phyloP scores from a whole-genome alignment of 2,329 filamentous ascomycete species.

The Didymella sp. region DNA sequence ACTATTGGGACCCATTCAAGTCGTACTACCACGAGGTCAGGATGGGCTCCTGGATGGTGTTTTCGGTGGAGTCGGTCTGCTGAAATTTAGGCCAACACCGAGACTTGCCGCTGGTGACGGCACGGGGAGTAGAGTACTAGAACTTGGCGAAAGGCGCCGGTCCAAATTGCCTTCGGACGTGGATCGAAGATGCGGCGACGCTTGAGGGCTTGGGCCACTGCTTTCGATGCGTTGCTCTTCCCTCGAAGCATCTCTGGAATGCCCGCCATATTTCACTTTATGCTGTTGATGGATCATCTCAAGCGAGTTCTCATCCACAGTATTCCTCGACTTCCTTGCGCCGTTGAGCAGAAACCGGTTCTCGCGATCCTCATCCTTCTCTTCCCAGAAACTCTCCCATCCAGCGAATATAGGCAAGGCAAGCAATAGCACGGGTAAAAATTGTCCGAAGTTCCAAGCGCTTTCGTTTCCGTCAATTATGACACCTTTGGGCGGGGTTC shows the following conservation, averaged over 20 bases:
- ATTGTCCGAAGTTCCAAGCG: constrained; percentile 43
- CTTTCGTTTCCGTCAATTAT: constrained; percentile 32
- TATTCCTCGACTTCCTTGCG: constrained; percentile 18
- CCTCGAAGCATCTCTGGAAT: constrained; percentile 20
- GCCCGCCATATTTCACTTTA: background rate
- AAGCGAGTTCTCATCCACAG: constrained; percentile 9
- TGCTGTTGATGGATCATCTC: constrained; percentile 1
- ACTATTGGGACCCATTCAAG: background rate
- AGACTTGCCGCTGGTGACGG: constrained; percentile 18
- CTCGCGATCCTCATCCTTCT: constrained; percentile 35
- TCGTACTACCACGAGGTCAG: constrained; percentile 1
- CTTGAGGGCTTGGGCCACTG: constrained; percentile 10
- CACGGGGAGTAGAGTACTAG: constrained; percentile 10
- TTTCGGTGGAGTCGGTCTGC: constrained; percentile 9
- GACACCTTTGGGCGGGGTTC: constrained; percentile 25
- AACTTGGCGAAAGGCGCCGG: background rate
- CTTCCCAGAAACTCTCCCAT: constrained; percentile 42
- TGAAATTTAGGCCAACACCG: constrained; percentile 8
- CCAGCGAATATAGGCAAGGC: constrained; percentile 42
- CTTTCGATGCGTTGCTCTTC: constrained; percentile 28
- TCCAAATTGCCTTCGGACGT: background rate
- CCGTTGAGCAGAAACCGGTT: constrained; percentile 25
- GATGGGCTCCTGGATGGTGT: constrained; percentile 15
- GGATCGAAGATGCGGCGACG: constrained; percentile 5
- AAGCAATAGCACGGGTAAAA: constrained; percentile 39